Evolutionary conservation across 352 stramenopile genomes (phyloP), one percentile per base, ranked within the genome.

Genomic region (Pythium volutum): DNA sequence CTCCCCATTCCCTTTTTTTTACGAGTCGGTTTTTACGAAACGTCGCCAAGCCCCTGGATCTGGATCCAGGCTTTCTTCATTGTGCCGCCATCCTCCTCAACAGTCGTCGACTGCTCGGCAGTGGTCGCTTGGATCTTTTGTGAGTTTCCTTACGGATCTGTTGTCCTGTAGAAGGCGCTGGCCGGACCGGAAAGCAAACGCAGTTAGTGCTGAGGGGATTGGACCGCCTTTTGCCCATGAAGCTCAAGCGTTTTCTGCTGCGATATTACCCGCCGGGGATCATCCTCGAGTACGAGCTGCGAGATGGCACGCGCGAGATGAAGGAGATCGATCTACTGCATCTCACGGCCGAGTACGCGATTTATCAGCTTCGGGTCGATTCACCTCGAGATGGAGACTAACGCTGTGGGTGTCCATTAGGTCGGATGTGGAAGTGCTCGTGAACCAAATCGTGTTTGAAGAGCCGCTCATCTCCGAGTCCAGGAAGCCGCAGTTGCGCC

Each of bases 321-420:
- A 98, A 98, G 64, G 89, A 98, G 70, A 98, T 98, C 51, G 91
- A 98, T 66, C 69, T 98, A 34, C 70, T 98, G 34, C 89, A 98
- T 39, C 81, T 98, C 27, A 97, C 91, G 4, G 87, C 88, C 42
- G 91, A 98, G 82, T 97, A 80, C 26, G 74, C n/a, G n/a, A n/a
- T n/a, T n/a, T n/a, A n/a, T n/a, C n/a, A n/a, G n/a, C n/a, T n/a
- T n/a, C n/a, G n/a, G n/a, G n/a, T n/a, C n/a, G n/a, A n/a, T n/a
- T n/a, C n/a, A n/a, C n/a, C n/a, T n/a, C n/a, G n/a, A n/a, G n/a
- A 18, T 2, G 5, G n/a, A 3, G 36, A 43, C 36, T 43, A 5
- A 43, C 18, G 10, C 14, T 7, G 29, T 5, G 25, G 36, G 38
- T 39, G 36, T 29, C 10, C 6, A 25, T 48, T 34, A 96, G 85